Evolutionary conservation across 2,329 filamentous ascomycete genomes (phyloP).

Genomic region (Penicillium nordicum): DNA sequence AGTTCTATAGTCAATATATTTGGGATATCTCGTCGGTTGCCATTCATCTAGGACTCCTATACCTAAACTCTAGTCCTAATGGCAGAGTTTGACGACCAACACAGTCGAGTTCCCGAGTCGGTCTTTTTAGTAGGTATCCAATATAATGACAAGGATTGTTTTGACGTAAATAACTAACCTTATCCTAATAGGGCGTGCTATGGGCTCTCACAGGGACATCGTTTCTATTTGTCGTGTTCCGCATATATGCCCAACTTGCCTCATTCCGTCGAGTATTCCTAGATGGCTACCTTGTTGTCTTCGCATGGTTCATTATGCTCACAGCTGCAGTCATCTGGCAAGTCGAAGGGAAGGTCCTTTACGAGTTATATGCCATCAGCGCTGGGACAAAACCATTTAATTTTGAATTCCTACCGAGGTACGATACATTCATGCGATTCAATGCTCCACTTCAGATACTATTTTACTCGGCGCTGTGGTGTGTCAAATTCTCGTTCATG

Average conservation of each 20-base stretch:
- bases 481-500: conserved; percentile 20
- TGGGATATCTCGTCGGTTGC: too few species aligned
- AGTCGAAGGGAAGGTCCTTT: conserved; percentile 9
- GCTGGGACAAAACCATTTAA: conserved; percentile 4
- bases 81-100: neutral
- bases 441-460: conserved; percentile 16
- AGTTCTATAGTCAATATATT: too few species aligned
- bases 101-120: conserved; percentile 1
- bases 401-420: conserved; percentile 5
- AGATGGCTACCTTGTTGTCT: conserved; percentile 15
- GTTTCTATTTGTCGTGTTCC: conserved; percentile 11
- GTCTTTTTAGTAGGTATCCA: conserved; percentile 4
- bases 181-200: neutral
- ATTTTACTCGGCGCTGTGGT: conserved; percentile 16
- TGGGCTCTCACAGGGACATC: conserved; percentile 15
- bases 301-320: conserved; percentile 18
- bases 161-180: neutral
- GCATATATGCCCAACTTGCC: conserved; percentile 8
- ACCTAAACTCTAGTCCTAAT: neutral
- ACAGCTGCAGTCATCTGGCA: conserved; percentile 17
- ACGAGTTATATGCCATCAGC: conserved; percentile 9
- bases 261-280: conserved; percentile 14
- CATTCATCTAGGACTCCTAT: too few species aligned
- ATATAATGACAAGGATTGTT: too few species aligned
- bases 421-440: conserved; percentile 10